Conservation (phyloP, 2,329 filamentous ascomycete genomes). For the Alternaria burnsii region DNA sequence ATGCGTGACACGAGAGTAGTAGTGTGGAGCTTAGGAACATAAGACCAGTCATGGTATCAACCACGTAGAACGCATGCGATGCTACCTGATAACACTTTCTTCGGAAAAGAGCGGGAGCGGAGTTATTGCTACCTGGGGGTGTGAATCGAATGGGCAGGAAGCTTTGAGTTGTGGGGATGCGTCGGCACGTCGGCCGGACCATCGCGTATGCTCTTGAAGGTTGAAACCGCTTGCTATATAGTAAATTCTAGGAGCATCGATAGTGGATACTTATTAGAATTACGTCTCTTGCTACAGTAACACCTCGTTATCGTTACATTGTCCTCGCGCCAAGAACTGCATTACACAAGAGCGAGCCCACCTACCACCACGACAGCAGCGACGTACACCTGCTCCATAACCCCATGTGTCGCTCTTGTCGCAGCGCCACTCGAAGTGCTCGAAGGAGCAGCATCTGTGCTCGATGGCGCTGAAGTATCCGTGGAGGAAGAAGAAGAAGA, state of each 20-base stretch:
- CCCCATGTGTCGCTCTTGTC: constrained; percentile 7
- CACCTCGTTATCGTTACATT: not conserved
- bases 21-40: not conserved
- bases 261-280: not conserved
- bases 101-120: not conserved
- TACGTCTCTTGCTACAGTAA: not conserved
- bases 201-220: not conserved
- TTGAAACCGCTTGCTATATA: not conserved
- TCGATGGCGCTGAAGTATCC: constrained; percentile 1
- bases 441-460: constrained; percentile 4
- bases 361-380: constrained; percentile 19
- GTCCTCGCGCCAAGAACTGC: not conserved
- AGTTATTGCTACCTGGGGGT: not conserved
- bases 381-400: constrained; percentile 15
- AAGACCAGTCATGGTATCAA: not conserved
- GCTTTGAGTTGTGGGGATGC: not conserved
- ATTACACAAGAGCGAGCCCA: constrained; percentile 9
- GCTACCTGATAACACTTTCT: not conserved
- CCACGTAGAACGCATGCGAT: not conserved
- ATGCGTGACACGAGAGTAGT: not conserved
- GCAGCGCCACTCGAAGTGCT: constrained; percentile 15
- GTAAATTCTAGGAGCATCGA: rapidly evolving
- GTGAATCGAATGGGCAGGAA: not conserved
- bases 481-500: constrained; percentile 4
- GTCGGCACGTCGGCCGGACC: not conserved